Evolutionary conservation across 1,284 basidiomycete genomes (phyloP).

Genomic region (Leccinum insolens): DNA sequence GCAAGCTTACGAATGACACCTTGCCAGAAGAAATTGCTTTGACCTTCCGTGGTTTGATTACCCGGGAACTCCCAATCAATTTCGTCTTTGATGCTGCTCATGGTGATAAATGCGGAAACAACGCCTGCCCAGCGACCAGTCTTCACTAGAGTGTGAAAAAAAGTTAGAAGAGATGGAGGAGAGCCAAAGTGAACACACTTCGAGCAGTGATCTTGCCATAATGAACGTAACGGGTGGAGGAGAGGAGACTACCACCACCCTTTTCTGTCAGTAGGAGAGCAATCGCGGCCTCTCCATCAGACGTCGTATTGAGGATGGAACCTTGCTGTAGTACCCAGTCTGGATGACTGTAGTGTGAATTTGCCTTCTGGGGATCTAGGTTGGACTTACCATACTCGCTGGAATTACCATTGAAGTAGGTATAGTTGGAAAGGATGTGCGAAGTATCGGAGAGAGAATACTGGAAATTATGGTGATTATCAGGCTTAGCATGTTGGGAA

Average conservation of each 20-base stretch:
- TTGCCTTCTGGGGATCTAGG: neutral
- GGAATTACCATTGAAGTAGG: slow-evolving; percentile 75
- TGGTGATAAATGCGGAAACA: slow-evolving; percentile 83
- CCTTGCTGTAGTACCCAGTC: slow-evolving; percentile 77
- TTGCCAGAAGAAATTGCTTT: slow-evolving; percentile 83
- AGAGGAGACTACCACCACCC: slow-evolving; percentile 76
- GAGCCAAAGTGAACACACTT: slow-evolving; percentile 42
- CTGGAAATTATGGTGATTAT: slow-evolving; percentile 35
- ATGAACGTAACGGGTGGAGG: slow-evolving; percentile 79
- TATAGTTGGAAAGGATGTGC: slow-evolving; percentile 65
- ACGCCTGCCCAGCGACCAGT: slow-evolving; percentile 74
- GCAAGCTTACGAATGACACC: slow-evolving; percentile 65
- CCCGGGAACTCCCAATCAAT: slow-evolving; percentile 88
- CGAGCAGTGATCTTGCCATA: slow-evolving; percentile 78
- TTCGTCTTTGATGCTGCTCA: slow-evolving; percentile 85
- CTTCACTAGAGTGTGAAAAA: slow-evolving; percentile 52
- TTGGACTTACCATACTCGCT: slow-evolving; percentile 48
- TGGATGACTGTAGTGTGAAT: slow-evolving; percentile 25
- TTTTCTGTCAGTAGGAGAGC: slow-evolving; percentile 65
- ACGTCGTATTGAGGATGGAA: slow-evolving; percentile 62
- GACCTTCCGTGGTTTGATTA: slow-evolving; percentile 57
- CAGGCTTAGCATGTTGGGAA: neutral
- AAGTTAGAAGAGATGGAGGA: neutral
- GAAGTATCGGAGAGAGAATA: slow-evolving; percentile 68
- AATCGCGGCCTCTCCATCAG: slow-evolving; percentile 64